Evolutionary conservation across 495 filamentous ascomycete species (phyloP).

Genomic region (Collariella sp.): DNA sequence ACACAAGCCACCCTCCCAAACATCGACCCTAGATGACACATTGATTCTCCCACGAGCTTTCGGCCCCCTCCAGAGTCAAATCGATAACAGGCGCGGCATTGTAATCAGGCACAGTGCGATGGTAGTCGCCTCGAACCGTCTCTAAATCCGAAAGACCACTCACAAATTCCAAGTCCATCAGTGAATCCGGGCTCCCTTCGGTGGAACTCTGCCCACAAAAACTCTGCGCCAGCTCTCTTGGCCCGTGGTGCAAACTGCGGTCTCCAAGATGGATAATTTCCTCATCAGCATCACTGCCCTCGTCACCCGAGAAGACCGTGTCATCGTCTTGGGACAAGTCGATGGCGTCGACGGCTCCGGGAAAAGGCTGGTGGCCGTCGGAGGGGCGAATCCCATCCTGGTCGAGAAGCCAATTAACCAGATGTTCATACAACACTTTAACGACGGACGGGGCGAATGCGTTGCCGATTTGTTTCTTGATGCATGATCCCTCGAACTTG

Average conservation of each 20-base stretch:
- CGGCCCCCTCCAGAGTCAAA: neutral
- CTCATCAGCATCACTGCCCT: neutral
- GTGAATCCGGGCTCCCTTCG: neutral
- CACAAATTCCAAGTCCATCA: neutral
- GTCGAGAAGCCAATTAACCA: conserved; percentile 47
- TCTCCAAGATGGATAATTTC: neutral
- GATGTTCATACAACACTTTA: conserved; percentile 48
- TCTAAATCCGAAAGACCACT: neutral
- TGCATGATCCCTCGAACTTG: conserved; percentile 43
- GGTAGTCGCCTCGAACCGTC: neutral
- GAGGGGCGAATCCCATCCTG: conserved; percentile 37
- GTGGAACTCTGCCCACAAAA: neutral
- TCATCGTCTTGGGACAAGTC: neutral
- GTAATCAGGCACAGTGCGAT: neutral
- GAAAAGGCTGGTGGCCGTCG: neutral
- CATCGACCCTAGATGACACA: no score
- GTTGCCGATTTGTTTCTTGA: conserved; percentile 76
- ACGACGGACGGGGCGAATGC: conserved; percentile 67
- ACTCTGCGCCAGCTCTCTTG: neutral
- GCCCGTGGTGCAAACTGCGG: neutral
- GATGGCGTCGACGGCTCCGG: no score
- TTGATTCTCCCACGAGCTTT: no score
- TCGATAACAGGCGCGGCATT: neutral
- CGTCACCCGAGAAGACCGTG: no score
- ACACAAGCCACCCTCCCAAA: no score